These are phyloP conservation scores for Omphalea diandra DNA, from an alignment of 441 rosid species.

Conservation along the genomic window DNA sequence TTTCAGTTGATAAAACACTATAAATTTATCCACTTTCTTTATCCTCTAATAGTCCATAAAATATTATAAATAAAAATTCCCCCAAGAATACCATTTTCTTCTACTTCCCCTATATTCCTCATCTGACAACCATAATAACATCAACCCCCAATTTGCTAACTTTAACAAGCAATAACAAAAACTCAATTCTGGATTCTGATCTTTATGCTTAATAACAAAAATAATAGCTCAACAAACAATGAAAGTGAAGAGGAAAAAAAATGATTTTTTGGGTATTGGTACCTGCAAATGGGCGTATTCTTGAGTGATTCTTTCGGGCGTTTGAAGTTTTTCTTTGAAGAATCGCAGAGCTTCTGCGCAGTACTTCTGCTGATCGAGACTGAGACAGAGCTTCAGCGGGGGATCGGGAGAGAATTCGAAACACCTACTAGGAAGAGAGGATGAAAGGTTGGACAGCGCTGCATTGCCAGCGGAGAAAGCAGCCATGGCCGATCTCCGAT, in stretches of 20 bases:
- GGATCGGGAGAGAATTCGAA: conserved; percentile 47
- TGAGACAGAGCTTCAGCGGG: conserved; percentile 46
- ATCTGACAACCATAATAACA: background rate
- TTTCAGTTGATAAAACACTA: too few relatives aligned
- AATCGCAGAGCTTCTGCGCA: conserved; percentile 60
- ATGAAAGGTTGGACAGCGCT: background rate
- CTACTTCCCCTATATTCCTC: background rate
- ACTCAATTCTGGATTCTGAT: background rate
- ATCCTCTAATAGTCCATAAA: too few relatives aligned
- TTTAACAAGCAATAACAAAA: background rate
- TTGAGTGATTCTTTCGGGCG: conserved; percentile 38
- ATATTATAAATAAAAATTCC: too few relatives aligned
- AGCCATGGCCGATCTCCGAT: conserved; percentile 32
- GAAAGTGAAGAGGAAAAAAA: background rate
- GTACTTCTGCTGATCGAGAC: conserved; percentile 51
- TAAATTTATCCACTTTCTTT: too few relatives aligned
- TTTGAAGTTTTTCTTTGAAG: conserved; percentile 42
- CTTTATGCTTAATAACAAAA: background rate
- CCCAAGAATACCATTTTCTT: background rate
- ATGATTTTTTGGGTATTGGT: conserved; percentile 5
- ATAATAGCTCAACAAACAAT: too few relatives aligned
- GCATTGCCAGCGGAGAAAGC: conserved; percentile 24
- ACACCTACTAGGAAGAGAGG: conserved; percentile 1
- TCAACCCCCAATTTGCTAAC: background rate
- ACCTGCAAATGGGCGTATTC: conserved; percentile 71